phyloP scores from a whole-genome alignment of 306 rosid species.

The Prinsepia uniflora region DNA sequence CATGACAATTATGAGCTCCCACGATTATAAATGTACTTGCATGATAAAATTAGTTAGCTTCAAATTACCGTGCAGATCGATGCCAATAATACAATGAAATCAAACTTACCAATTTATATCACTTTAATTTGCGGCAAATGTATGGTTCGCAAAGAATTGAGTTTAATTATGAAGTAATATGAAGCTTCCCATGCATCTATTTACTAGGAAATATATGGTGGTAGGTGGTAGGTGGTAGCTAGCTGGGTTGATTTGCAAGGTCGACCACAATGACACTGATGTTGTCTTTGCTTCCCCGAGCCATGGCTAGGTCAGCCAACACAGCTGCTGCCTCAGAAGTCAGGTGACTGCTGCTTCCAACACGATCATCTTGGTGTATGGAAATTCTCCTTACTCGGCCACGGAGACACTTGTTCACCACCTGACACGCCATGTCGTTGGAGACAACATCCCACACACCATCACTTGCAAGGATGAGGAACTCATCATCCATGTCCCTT shows the following conservation, averaged over 20 bases:
- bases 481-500: slow-evolving; percentile 67
- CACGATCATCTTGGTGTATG: background rate
- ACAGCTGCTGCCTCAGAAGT: slow-evolving; percentile 57
- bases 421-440: slow-evolving; percentile 54
- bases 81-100: too few species aligned
- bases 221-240: background rate
- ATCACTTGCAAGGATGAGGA: slow-evolving; percentile 78
- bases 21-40: too few species aligned
- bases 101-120: too few species aligned
- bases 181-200: background rate
- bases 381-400: slow-evolving; percentile 28
- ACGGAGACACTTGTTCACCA: slow-evolving; percentile 57
- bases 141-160: too few species aligned
- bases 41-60: too few species aligned
- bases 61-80: too few species aligned
- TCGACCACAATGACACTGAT: slow-evolving; percentile 77
- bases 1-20: too few species aligned
- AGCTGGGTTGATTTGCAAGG: slow-evolving; percentile 32
- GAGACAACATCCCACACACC: slow-evolving; percentile 88
- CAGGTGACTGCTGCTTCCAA: slow-evolving; percentile 17
- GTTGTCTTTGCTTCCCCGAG: slow-evolving; percentile 82
- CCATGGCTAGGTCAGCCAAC: slow-evolving; percentile 64
- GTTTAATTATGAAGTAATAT: too few species aligned
- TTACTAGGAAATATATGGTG: background rate
- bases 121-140: too few species aligned